These are phyloP conservation scores for Brassica carinata DNA, from an alignment of 345 rosid species.

Conservation along the genomic window DNA sequence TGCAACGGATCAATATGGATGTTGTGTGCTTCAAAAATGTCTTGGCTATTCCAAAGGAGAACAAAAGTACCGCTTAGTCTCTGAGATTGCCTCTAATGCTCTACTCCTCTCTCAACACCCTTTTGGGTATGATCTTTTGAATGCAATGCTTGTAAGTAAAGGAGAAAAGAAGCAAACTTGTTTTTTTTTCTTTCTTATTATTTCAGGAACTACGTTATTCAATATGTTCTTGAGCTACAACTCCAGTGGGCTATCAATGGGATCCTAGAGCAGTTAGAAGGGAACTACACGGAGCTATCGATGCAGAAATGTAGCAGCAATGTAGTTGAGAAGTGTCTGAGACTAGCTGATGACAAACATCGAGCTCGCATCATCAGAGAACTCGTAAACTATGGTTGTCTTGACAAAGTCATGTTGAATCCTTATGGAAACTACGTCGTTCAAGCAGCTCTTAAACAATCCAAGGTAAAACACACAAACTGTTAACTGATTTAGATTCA, in stretches of 20 bases:
- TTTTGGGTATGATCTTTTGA: slow-evolving; percentile 56
- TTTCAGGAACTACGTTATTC: slow-evolving; percentile 79
- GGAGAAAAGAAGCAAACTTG: background rate
- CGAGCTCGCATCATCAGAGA: slow-evolving; percentile 51
- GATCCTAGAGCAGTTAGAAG: slow-evolving; percentile 66
- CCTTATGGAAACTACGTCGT: slow-evolving; percentile 83
- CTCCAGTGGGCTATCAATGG: slow-evolving; percentile 57
- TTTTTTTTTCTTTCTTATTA: background rate
- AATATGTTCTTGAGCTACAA: slow-evolving; percentile 64
- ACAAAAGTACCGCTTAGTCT: slow-evolving; percentile 48
- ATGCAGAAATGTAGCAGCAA: slow-evolving; percentile 92
- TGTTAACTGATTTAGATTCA: background rate
- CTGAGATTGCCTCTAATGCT: slow-evolving; percentile 65
- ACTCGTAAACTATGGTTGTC: slow-evolving; percentile 55
- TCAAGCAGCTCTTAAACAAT: slow-evolving; percentile 75
- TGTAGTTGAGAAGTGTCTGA: slow-evolving; percentile 83
- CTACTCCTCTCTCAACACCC: slow-evolving; percentile 75
- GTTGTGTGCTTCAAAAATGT: slow-evolving; percentile 85
- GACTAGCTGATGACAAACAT: slow-evolving; percentile 55
- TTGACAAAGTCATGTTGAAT: slow-evolving; percentile 80
- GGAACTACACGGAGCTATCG: slow-evolving; percentile 68
- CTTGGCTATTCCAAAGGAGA: slow-evolving; percentile 56
- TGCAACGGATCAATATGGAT: slow-evolving; percentile 79
- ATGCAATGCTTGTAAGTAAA: background rate
- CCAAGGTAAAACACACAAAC: slow-evolving; percentile 48